These are phyloP conservation scores for Bruguiera sexangula DNA, from an alignment of 345 rosid genomes.

Conservation along the genomic window DNA sequence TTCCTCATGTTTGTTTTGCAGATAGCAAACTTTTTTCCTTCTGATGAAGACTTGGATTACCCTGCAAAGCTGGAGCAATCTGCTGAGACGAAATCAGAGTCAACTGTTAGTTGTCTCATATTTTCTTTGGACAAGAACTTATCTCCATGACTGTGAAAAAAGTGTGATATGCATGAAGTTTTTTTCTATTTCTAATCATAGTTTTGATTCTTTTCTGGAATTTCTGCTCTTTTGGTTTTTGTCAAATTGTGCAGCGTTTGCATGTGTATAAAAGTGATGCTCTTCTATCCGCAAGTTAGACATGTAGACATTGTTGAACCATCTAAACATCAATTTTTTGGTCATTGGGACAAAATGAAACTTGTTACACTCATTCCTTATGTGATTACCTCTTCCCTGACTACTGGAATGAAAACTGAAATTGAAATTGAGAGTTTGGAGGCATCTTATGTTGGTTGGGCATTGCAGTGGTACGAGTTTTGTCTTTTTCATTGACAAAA, in stretches of 20 bases:
- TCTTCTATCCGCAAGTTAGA: background rate
- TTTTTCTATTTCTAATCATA: too few species aligned
- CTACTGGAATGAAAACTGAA: background rate
- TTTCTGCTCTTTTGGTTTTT: background rate
- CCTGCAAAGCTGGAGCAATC: constrained; percentile 81
- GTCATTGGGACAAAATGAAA: background rate
- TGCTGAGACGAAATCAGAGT: constrained; percentile 46
- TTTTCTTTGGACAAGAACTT: background rate
- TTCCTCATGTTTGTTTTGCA: constrained; percentile 33
- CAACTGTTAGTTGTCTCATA: constrained; percentile 35
- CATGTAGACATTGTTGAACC: background rate
- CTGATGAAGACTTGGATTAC: constrained; percentile 78
- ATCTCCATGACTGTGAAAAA: background rate
- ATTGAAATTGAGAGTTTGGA: background rate
- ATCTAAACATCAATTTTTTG: background rate
- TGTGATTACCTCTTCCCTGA: background rate
- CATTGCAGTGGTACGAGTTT: background rate
- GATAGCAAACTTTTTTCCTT: constrained; percentile 86
- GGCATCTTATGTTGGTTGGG: background rate
- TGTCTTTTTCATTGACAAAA: background rate
- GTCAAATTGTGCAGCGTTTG: background rate
- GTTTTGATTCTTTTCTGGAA: background rate
- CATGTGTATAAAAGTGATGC: background rate
- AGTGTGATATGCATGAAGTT: background rate
- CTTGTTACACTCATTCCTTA: background rate